Evolutionary conservation across 768 basidiomycete species (phyloP).

Genomic region (Phaeotremella fagi): DNA sequence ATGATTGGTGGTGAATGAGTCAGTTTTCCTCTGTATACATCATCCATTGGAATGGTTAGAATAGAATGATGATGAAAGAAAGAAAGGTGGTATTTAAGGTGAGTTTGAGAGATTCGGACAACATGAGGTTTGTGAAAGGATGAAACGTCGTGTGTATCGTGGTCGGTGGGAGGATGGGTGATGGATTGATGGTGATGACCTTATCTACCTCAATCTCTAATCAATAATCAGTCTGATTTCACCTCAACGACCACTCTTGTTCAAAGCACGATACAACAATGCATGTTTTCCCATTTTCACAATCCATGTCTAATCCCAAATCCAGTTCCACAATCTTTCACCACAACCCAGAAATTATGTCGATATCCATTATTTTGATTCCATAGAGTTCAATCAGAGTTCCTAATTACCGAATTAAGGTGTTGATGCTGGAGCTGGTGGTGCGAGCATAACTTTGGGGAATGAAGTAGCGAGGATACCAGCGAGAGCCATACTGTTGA

Average conservation of each 20-base stretch:
- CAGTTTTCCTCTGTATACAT: slow-evolving; percentile 28
- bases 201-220: no score
- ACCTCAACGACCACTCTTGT: no score
- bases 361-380: background rate
- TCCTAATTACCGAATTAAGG: background rate
- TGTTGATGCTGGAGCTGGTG: slow-evolving; percentile 1
- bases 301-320: background rate
- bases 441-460: slow-evolving; percentile 28
- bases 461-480: slow-evolving; percentile 29
- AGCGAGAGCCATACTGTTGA: slow-evolving; percentile 27
- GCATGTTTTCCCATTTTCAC: background rate
- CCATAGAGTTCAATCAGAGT: background rate
- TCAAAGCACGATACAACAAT: background rate
- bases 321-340: background rate
- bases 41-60: slow-evolving; percentile 4
- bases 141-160: background rate
- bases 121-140: background rate
- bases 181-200: background rate
- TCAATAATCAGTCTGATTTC: no score
- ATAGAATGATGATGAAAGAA: no score
- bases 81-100: background rate
- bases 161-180: background rate
- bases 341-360: no score
- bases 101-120: background rate
- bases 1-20: slow-evolving; percentile 17